These are phyloP conservation scores for Acer yangbiense DNA, from an alignment of 345 rosid genomes.

Conservation along the genomic window DNA sequence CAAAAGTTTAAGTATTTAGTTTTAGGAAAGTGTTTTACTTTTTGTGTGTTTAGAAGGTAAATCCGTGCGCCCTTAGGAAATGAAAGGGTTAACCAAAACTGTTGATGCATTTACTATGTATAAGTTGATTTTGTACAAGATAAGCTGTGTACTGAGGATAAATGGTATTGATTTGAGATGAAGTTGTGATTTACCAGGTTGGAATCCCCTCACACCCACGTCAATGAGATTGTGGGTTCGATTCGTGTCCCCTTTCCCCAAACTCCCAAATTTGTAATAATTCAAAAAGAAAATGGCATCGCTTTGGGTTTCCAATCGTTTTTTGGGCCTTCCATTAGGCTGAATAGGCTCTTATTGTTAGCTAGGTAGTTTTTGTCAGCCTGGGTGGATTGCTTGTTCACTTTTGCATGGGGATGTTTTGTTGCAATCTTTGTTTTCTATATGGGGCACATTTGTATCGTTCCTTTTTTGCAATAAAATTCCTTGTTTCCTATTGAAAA, in stretches of 20 bases:
- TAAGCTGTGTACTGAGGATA: not conserved
- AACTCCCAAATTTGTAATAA: not conserved
- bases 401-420: not conserved
- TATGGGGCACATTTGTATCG: no score
- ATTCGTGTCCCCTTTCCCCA: not conserved
- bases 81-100: not conserved
- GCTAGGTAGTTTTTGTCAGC: not conserved
- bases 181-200: not conserved
- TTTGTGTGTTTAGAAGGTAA: not conserved
- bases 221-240: not conserved
- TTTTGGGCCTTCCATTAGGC: not conserved
- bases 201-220: not conserved
- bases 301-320: not conserved
- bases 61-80: not conserved
- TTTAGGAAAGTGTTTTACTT: not conserved
- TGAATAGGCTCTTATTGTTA: not conserved
- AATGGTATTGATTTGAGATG: not conserved
- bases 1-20: not conserved
- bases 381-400: not conserved
- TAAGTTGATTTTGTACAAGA: not conserved
- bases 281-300: not conserved
- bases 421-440: not conserved
- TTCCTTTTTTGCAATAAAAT: not conserved
- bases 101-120: not conserved
- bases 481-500: not conserved